phyloP scores from a whole-genome alignment of 345 rosid genomes.

The Mercurialis annua region DNA sequence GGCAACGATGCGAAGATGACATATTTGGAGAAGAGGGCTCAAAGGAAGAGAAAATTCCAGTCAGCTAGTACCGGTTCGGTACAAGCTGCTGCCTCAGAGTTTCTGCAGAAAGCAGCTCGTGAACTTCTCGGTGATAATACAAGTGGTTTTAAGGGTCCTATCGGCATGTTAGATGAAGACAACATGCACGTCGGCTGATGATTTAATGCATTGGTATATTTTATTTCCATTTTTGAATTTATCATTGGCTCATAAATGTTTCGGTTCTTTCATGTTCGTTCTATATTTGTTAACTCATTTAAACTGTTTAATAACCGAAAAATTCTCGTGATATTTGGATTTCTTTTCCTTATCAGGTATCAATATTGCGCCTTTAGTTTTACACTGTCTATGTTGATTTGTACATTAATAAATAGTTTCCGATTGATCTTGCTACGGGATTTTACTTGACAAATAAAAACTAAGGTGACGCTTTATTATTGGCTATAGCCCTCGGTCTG shows the following conservation, averaged over 20 bases:
- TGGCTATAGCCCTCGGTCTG: neutral
- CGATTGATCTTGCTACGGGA: neutral
- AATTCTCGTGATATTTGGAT: neutral
- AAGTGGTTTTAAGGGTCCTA: slow-evolving; percentile 68
- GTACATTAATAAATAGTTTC: too few species aligned
- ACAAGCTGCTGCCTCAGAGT: slow-evolving; percentile 71
- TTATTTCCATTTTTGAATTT: neutral
- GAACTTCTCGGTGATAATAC: slow-evolving; percentile 63
- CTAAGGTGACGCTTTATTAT: too few species aligned
- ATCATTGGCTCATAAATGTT: neutral
- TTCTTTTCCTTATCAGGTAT: neutral
- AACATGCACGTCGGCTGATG: slow-evolving; percentile 23
- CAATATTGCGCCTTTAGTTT: neutral
- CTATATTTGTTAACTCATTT: neutral
- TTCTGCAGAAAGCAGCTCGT: slow-evolving; percentile 86
- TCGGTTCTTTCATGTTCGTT: neutral
- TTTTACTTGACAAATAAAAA: neutral
- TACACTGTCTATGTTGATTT: neutral
- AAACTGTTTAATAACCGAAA: neutral
- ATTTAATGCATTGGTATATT: slow-evolving; percentile 9
- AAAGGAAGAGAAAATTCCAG: slow-evolving; percentile 75
- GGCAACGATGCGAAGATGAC: slow-evolving; percentile 56
- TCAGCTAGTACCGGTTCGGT: slow-evolving; percentile 58
- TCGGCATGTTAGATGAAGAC: slow-evolving; percentile 38
- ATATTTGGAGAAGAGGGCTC: slow-evolving; percentile 35